Evolutionary conservation across 345 rosid genomes (phyloP), one percentile per base, ranked within the genome.

Genomic region (Mercurialis annua): DNA sequence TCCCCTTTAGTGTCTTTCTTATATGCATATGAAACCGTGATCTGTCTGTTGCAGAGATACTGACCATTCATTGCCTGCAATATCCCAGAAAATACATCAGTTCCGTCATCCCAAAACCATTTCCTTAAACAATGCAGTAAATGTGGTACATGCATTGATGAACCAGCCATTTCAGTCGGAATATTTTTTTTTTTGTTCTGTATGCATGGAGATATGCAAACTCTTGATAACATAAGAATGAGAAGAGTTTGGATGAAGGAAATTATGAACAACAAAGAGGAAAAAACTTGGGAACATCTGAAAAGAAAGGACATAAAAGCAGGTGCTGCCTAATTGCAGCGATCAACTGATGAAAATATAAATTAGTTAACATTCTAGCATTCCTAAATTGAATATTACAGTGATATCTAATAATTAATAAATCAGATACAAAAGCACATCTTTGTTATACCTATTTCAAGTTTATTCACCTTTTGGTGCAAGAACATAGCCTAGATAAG

Each of bases 1-100:
- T 94, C 97, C 74, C 99, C 97, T 80, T 94, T 94, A 10, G 99
- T 89, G 78, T 94, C 99, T 83, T 94, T 94, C 87, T 94, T 94
- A 67, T 91, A 91, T 6, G 97, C 99, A 69, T 94, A 91, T 4
- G 99, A 95, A 26, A 90, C 99, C 33, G 99, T 90, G 73, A 95
- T 92, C 79, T 92, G 97, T 47, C 96, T 90, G 70, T 95, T 95
- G 81, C 98, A 88, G 1, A 95, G 97, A 78, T 88, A 90, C 44
- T 92, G 99, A 17, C 98, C 99, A 63, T 84, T 92, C 98, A 95
- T 95, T 63, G 99, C 93, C 99, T 95, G 59, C 48, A 9, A 40
- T 63, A 34, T 23, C 24, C 64, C 72, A 73, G 3, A 57, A 29
- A 38, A 59, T 47, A 1, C 4, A 21, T 42, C 10, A 43, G 9